phyloP scores from a whole-genome alignment of 805 yeast genomes.

The Yamadazyma olivae region DNA sequence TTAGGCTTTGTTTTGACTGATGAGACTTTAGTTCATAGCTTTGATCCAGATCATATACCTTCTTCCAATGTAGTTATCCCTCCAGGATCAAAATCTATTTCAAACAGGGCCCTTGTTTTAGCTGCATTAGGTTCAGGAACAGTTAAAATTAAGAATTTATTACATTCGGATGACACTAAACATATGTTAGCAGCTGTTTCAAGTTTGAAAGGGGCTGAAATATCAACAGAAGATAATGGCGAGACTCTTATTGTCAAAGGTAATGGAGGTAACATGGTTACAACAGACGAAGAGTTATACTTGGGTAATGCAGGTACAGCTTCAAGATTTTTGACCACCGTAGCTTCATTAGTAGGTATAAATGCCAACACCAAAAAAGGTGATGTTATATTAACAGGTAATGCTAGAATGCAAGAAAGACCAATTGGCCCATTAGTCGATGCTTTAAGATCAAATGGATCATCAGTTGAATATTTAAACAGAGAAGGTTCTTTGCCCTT shows the following conservation, averaged over 20 bases:
- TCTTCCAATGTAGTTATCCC: constrained; percentile 59
- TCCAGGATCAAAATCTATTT: constrained; percentile 96
- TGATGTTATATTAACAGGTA: constrained; percentile 79
- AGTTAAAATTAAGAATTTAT: constrained; percentile 76
- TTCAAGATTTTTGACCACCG: constrained; percentile 88
- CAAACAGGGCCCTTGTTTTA: constrained; percentile 88
- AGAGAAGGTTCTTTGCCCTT: constrained; percentile 83
- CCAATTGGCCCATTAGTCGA: constrained; percentile 96
- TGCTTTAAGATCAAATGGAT: constrained; percentile 80
- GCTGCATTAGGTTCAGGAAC: constrained; percentile 91
- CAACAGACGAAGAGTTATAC: constrained; percentile 68
- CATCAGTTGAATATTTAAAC: constrained; percentile 67
- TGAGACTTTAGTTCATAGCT: constrained; percentile 67
- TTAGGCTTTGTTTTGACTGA: constrained; percentile 80
- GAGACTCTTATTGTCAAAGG: constrained; percentile 82
- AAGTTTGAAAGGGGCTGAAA: constrained; percentile 75
- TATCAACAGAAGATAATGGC: constrained; percentile 83
- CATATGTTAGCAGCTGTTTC: constrained; percentile 89
- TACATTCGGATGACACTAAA: constrained; percentile 95
- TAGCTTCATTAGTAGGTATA: constrained; percentile 73
- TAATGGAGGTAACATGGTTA: constrained; percentile 73
- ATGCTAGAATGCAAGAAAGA: constrained; percentile 94
- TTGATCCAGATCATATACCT: constrained; percentile 31
- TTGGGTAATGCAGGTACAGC: constrained; percentile 99
- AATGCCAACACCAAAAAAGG: constrained; percentile 23